These are phyloP conservation scores for Parasitella parasitica DNA, from an alignment of 371 early-diverging fungal genomes.

Conservation along the genomic window DNA sequence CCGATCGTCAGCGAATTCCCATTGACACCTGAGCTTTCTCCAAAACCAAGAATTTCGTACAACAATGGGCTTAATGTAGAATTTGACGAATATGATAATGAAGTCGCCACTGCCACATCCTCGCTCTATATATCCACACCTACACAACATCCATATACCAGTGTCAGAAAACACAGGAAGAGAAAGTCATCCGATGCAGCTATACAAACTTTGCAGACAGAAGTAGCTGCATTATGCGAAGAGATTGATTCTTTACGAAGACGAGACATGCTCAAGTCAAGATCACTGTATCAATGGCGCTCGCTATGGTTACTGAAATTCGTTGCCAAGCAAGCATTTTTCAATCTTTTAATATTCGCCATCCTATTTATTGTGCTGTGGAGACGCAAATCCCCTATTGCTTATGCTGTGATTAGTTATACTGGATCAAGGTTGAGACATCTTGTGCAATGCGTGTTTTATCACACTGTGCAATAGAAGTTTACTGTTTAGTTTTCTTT, in stretches of 20 bases:
- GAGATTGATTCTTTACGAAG: constrained; percentile 34
- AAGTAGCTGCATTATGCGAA: constrained; percentile 18
- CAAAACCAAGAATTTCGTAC: not conserved
- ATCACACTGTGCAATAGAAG: constrained; percentile 13
- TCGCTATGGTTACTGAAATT: constrained; percentile 11
- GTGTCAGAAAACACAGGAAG: not conserved
- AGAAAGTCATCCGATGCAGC: constrained; percentile 15
- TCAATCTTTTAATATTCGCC: constrained; percentile 31
- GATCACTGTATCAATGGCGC: constrained; percentile 6
- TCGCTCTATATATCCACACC: constrained; percentile 23
- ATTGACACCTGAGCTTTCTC: not conserved
- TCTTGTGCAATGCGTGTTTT: constrained; percentile 19
- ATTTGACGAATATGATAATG: constrained; percentile 23
- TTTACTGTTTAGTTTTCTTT: not conserved
- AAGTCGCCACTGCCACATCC: constrained; percentile 40
- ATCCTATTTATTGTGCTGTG: constrained; percentile 32
- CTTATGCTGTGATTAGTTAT: constrained; percentile 34
- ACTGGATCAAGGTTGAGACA: constrained; percentile 18
- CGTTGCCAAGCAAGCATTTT: constrained; percentile 27
- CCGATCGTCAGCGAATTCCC: not conserved
- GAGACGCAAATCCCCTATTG: constrained; percentile 38
- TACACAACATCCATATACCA: constrained; percentile 1
- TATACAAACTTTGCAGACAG: constrained; percentile 36
- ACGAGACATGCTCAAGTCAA: not conserved
- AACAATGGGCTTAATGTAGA: not conserved